Conservation (phyloP, 225 moss, liverwort and hornwort genomes). For the Polytrichum commune region DNA sequence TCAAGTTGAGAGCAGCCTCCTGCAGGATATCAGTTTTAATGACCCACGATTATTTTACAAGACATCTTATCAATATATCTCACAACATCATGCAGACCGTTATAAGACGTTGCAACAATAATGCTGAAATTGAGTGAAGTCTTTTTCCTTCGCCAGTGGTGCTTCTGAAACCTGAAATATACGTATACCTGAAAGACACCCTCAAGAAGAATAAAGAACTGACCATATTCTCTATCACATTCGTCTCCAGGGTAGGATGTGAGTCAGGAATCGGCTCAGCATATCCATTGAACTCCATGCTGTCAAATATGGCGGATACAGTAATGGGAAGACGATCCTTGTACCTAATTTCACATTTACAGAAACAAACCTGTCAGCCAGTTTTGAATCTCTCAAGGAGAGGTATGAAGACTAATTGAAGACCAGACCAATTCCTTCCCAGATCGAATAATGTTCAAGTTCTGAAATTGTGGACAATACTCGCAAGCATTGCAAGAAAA, state of each 20-base stretch:
- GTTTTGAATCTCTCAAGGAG: no score
- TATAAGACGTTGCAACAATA: background rate
- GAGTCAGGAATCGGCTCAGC: slow-evolving; percentile 33
- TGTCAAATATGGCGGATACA: slow-evolving; percentile 48
- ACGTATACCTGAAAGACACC: no score
- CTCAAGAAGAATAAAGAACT: slow-evolving; percentile 1
- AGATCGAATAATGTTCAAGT: background rate
- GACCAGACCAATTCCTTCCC: no score
- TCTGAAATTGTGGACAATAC: background rate
- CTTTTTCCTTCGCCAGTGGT: background rate
- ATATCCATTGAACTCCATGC: slow-evolving; percentile 76
- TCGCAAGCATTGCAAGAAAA: background rate
- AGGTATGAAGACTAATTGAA: background rate
- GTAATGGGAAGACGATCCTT: slow-evolving; percentile 36
- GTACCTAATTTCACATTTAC: slow-evolving; percentile 37
- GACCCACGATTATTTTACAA: background rate
- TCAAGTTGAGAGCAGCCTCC: slow-evolving; percentile 13
- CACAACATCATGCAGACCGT: background rate
- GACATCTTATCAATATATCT: background rate
- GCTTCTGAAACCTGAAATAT: no score
- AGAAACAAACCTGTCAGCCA: no score
- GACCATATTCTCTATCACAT: slow-evolving; percentile 27
- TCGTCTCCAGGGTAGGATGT: slow-evolving; percentile 23
- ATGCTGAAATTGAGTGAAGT: background rate
- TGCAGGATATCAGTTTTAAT: slow-evolving; percentile 7